Percentiles rank a stretch among this genome's conserved stretches.
Evolutionary conservation across 306 rosid genomes (phyloP).

Genomic region (Rubus parviflorus): DNA sequence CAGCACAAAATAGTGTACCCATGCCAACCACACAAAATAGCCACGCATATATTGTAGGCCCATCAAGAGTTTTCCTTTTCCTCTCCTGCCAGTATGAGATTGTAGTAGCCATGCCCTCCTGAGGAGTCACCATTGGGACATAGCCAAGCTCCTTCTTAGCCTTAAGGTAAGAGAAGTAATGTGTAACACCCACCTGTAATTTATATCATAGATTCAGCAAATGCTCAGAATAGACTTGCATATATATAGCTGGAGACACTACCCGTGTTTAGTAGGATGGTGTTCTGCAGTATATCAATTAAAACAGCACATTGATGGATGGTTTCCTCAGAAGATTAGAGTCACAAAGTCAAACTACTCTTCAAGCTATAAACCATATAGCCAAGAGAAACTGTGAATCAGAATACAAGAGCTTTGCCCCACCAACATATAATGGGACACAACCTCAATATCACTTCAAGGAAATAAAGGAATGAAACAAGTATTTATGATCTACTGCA

Average conservation of each 20-base stretch:
- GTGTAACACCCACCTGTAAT: slow-evolving; percentile 80
- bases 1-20: slow-evolving; percentile 60
- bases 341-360: background rate
- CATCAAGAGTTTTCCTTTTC: slow-evolving; percentile 62
- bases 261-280: background rate
- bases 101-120: slow-evolving; percentile 86
- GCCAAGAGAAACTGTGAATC: background rate
- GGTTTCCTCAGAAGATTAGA: background rate
- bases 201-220: slow-evolving; percentile 15
- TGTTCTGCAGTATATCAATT: background rate
- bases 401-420: background rate
- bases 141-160: slow-evolving; percentile 91
- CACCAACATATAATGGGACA: background rate
- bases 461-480: background rate
- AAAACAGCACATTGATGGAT: background rate
- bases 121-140: slow-evolving; percentile 63
- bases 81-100: slow-evolving; percentile 82
- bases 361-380: background rate
- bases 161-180: slow-evolving; percentile 80
- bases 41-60: slow-evolving; percentile 77
- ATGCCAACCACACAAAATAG: slow-evolving; percentile 62
- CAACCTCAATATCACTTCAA: background rate
- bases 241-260: too few relatives aligned
- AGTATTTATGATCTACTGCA: background rate
- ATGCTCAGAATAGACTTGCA: background rate